Conservation (phyloP, 768 basidiomycete genomes). For the Chalciporus pseudorubinellus region DNA sequence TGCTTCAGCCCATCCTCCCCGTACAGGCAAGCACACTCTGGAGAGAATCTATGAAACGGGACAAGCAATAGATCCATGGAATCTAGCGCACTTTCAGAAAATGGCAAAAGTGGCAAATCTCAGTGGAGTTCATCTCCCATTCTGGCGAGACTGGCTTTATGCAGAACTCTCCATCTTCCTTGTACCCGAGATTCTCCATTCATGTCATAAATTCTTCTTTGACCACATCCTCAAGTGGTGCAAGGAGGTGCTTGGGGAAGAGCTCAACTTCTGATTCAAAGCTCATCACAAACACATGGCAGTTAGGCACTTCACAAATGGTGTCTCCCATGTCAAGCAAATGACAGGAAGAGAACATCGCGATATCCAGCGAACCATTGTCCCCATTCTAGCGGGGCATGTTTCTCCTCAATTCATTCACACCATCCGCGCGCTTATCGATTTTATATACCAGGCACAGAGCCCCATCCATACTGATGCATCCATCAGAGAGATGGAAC, state of each 20-base stretch:
- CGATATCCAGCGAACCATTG: conserved; percentile 36
- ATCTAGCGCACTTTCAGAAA: conserved; percentile 25
- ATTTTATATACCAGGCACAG: conserved; percentile 29
- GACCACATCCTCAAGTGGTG: conserved; percentile 13
- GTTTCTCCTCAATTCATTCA: background rate
- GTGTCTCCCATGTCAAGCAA: conserved; percentile 40
- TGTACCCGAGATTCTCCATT: conserved; percentile 25
- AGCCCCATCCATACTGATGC: conserved; percentile 6
- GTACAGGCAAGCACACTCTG: conserved; percentile 4
- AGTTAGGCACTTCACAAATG: conserved; percentile 38
- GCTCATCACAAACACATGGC: conserved; percentile 4
- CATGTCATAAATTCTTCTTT: conserved; percentile 15
- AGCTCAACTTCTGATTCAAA: background rate
- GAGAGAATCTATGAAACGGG: background rate
- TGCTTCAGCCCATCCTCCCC: background rate
- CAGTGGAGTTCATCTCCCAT: conserved; percentile 23
- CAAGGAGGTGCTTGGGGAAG: conserved; percentile 3
- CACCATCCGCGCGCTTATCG: conserved; percentile 12
- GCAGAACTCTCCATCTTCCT: conserved; percentile 34
- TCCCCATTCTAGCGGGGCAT: conserved; percentile 13
- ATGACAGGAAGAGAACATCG: conserved; percentile 40
- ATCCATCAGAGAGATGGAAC: conserved; percentile 6
- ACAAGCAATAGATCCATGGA: conserved; percentile 17
- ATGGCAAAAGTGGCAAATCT: conserved; percentile 10
- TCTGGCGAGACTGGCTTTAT: conserved; percentile 38